Evolutionary conservation across 2,329 filamentous ascomycete species (phyloP), one percentile per base, ranked within the genome.

Genomic region (Helotiales sp.): DNA sequence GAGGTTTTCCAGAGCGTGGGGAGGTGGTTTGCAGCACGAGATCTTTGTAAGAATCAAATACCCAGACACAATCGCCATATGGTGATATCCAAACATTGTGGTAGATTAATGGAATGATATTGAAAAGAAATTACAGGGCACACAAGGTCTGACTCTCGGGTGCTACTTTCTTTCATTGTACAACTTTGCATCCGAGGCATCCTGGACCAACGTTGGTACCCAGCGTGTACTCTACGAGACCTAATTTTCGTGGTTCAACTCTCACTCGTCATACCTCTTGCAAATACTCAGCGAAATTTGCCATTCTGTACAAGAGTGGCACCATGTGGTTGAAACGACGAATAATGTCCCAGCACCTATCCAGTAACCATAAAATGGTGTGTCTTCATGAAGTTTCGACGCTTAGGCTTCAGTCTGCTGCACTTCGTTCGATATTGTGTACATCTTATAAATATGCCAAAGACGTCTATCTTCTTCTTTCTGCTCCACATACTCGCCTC

Each of bases 41-140:
- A 22, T n/a, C 46, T 19, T 48, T 48, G 46, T 48, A 48, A 48
- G 25, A 48, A 48, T 48, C 17, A 48, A 48, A 48, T 48, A 48
- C 46, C 46, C 46, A 31, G 46, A 33, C 40, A 44, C 40, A 44
- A 44, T 44, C 40, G 22, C 40, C 40, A 44, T 44, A 19, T 27
- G 40, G 40, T 44, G 40, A 44, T 44, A 44, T 24, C 40, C 40
- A 44, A n/a, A 24, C 19, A 25, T 44, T 44, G 40, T 44, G 40
- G 40, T 44, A 44, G 40, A 44, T 44, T 44, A 44, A 44, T 44
- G 38, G 38, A 42, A 42, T 25, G 19, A 42, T 42, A 42, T 42
- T 34, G 40, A 44, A 44, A 40, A 25, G 12, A 10, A 44, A 44
- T 9, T 25, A 15, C 22, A 25, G 40, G 6, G 40, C 12, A 12